phyloP scores from a whole-genome alignment of 2,329 filamentous ascomycete species.

The Hypoxylon sp. region DNA sequence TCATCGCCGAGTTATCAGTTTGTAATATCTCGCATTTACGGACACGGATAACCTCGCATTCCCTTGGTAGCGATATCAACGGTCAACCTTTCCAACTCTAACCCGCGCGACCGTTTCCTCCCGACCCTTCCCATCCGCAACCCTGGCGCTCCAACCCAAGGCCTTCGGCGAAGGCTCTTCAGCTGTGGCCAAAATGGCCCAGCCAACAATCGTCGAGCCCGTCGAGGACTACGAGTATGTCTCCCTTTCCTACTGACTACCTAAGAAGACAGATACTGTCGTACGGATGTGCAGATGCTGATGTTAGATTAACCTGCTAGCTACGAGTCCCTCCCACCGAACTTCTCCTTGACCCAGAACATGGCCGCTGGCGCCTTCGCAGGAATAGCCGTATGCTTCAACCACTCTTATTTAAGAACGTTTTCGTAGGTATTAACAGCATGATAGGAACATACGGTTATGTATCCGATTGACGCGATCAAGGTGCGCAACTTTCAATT shows the following conservation, averaged over 20 bases:
- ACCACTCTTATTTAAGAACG: neutral
- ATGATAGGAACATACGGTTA: constrained; percentile 91
- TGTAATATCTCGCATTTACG: constrained; percentile 39
- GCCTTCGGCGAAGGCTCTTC: constrained; percentile 74
- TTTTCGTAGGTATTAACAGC: constrained; percentile 38
- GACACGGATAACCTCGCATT: constrained; percentile 9
- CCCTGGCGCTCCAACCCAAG: constrained; percentile 74
- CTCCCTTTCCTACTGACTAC: constrained; percentile 8
- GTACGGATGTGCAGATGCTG: constrained; percentile 31
- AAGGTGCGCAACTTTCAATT: constrained; percentile 74
- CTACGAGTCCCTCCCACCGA: constrained; percentile 94
- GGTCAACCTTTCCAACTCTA: constrained; percentile 10
- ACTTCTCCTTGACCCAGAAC: constrained; percentile 94
- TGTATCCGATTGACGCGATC: constrained; percentile 98
- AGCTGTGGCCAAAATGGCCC: constrained; percentile 79
- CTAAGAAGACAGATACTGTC: neutral
- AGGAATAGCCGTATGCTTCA: constrained; percentile 82
- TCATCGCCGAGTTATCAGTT: constrained; percentile 16
- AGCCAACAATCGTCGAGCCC: constrained; percentile 74
- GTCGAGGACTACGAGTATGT: constrained; percentile 78
- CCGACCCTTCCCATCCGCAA: constrained; percentile 60
- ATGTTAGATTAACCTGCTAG: constrained; percentile 56
- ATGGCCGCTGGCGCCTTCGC: constrained; percentile 98
- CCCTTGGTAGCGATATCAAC: constrained; percentile 16
- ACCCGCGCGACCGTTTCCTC: constrained; percentile 36